Conservation (phyloP, 1,284 basidiomycete genomes). For the Sanghuangporus weigelae region DNA sequence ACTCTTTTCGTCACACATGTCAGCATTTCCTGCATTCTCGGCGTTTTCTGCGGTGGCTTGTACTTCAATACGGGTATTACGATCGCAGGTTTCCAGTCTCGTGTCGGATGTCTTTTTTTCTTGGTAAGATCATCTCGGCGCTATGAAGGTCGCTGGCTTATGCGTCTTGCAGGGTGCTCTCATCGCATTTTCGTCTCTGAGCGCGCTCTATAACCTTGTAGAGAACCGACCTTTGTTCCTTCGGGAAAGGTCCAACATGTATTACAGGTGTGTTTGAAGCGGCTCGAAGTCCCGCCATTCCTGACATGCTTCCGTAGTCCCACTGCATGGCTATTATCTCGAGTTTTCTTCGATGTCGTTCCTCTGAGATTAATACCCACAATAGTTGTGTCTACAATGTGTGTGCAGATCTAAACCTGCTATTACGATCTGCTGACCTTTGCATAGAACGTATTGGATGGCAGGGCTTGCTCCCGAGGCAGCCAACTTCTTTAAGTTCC, state of each 20-base stretch:
- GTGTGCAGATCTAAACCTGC: slow-evolving; percentile 22
- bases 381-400: slow-evolving; percentile 78
- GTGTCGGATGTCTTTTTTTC: slow-evolving; percentile 90
- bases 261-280: slow-evolving; percentile 55
- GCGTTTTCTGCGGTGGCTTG: slow-evolving; percentile 79
- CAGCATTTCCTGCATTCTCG: slow-evolving; percentile 60
- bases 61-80: slow-evolving; percentile 75
- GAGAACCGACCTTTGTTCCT: slow-evolving; percentile 80
- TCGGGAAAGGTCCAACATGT: slow-evolving; percentile 75
- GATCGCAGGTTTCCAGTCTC: slow-evolving; percentile 89
- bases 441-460: slow-evolving; percentile 81
- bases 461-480: slow-evolving; percentile 72
- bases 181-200: slow-evolving; percentile 83
- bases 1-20: slow-evolving; percentile 78
- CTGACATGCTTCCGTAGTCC: slow-evolving; percentile 43
- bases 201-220: slow-evolving; percentile 82
- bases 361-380: slow-evolving; percentile 82
- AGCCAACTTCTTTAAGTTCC: slow-evolving; percentile 76
- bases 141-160: neutral
- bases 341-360: slow-evolving; percentile 80
- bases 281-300: neutral
- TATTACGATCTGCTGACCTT: slow-evolving; percentile 9
- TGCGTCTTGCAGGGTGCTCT: slow-evolving; percentile 59
- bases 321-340: slow-evolving; percentile 80
- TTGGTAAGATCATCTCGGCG: slow-evolving; percentile 39